These are phyloP conservation scores for Speleostelium caveatum DNA, from an alignment of 78 protist genomes.

Conservation along the genomic window DNA sequence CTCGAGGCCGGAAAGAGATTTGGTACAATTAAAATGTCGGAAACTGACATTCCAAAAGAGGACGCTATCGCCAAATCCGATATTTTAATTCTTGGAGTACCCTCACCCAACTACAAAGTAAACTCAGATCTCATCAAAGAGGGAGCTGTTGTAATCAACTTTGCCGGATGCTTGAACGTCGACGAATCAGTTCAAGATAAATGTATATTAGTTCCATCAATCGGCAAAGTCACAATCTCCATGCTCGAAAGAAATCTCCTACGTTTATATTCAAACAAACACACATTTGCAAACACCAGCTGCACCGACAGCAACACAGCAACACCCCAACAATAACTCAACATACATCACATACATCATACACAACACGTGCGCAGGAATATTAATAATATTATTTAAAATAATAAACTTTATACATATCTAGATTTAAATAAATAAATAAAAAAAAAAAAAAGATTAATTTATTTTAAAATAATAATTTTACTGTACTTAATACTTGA, in stretches of 20 bases:
- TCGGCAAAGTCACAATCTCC: conserved; percentile 90
- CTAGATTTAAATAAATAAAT: no score
- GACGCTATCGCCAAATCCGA: conserved; percentile 74
- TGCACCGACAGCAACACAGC: no score
- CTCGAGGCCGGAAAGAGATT: conserved; percentile 58
- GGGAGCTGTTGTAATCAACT: conserved; percentile 75
- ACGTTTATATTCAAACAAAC: conserved; percentile 54
- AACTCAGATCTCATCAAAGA: conserved; percentile 44
- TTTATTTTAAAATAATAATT: no score
- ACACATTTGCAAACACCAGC: not conserved
- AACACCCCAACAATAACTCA: no score
- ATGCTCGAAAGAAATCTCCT: conserved; percentile 90
- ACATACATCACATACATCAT: no score
- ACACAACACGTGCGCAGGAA: no score
- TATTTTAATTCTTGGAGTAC: conserved; percentile 88
- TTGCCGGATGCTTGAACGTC: conserved; percentile 84
- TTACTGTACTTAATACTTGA: no score
- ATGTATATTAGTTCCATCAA: conserved; percentile 68
- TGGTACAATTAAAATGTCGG: conserved; percentile 77
- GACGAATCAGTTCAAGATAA: conserved; percentile 66
- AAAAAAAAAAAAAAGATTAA: no score
- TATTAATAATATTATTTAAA: no score
- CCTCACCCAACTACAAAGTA: conserved; percentile 71
- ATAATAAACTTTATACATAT: no score
- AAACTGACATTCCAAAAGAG: conserved; percentile 38